phyloP scores from a whole-genome alignment of 257 asterid genomes.

The Penstemon newberryi region DNA sequence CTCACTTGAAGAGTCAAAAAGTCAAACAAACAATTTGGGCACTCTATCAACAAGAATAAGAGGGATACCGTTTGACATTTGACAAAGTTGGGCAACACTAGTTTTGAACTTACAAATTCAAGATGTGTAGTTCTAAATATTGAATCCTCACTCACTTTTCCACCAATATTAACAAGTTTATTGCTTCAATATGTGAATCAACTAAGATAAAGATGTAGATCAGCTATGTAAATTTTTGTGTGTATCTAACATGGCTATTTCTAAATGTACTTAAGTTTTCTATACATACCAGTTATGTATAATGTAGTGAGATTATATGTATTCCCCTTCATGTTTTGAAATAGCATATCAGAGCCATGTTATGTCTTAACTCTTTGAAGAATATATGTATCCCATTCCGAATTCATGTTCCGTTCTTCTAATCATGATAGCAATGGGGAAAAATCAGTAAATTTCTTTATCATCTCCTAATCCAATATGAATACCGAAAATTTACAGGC shows the following conservation, averaged over 20 bases:
- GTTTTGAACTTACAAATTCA: too few species aligned
- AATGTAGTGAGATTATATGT: background rate
- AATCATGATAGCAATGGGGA: too few species aligned
- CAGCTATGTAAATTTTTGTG: background rate
- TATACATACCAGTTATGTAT: background rate
- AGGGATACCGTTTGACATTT: too few species aligned
- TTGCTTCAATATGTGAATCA: conserved; percentile 9
- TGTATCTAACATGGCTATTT: background rate
- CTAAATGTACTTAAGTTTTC: background rate
- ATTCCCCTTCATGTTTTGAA: background rate
- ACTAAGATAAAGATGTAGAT: background rate
- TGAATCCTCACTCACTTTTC: background rate
- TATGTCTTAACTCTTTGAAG: background rate
- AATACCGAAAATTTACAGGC: too few species aligned
- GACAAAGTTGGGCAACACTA: too few species aligned
- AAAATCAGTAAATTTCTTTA: too few species aligned
- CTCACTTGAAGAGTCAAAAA: too few species aligned
- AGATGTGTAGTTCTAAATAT: too few species aligned
- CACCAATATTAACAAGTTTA: background rate
- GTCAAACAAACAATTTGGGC: too few species aligned
- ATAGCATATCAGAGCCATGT: background rate
- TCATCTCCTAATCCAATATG: too few species aligned
- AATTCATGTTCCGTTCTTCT: background rate
- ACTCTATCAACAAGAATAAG: too few species aligned
- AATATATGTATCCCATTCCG: background rate